A percentile compares a stretch with the other conserved stretches of the same genome.
Conservation (phyloP, 2,329 filamentous ascomycete species). For the Aspergillus puulaauensis region DNA sequence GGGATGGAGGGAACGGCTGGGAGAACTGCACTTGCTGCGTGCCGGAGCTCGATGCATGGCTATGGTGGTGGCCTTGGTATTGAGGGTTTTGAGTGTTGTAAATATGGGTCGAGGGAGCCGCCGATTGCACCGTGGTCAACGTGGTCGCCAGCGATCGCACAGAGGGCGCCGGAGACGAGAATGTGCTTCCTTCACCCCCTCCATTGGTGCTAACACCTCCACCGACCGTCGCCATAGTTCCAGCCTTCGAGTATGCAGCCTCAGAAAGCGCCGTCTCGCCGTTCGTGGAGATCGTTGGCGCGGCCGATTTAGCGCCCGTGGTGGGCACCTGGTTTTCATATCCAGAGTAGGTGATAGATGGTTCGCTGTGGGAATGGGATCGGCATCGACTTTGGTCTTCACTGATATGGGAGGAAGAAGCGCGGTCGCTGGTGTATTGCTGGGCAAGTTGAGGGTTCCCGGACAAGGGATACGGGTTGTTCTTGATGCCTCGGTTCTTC, state of each 20-base stretch:
- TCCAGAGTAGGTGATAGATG: conserved; percentile 61
- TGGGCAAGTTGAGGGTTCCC: conserved; percentile 53
- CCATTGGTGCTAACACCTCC: conserved; percentile 64
- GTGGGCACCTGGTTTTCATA: conserved; percentile 61
- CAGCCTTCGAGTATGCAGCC: conserved; percentile 74
- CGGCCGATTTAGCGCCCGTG: conserved; percentile 69
- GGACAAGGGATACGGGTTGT: conserved; percentile 90
- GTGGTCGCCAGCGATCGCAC: conserved; percentile 65
- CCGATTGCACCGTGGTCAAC: conserved; percentile 65
- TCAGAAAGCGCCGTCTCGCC: conserved; percentile 73
- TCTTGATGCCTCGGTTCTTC: conserved; percentile 65
- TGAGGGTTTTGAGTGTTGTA: conserved; percentile 33
- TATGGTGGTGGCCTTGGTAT: conserved; percentile 32
- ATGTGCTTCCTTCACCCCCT: conserved; percentile 67
- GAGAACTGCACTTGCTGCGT: conserved; percentile 54
- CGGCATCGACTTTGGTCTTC: conserved; percentile 44
- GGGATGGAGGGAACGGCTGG: conserved; percentile 60
- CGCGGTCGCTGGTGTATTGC: conserved; percentile 46
- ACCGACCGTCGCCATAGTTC: conserved; percentile 65
- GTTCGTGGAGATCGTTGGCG: conserved; percentile 81
- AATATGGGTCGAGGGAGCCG: conserved; percentile 52
- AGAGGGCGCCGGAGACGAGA: conserved; percentile 65
- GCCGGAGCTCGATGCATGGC: conserved; percentile 35
- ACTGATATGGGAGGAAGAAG: conserved; percentile 52
- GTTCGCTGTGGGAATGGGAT: conserved; percentile 58